A percentile compares a stretch with the other conserved stretches of the same genome.
Conservation (phyloP, 2,329 filamentous ascomycete species). For the Cercospora nicotianae region DNA sequence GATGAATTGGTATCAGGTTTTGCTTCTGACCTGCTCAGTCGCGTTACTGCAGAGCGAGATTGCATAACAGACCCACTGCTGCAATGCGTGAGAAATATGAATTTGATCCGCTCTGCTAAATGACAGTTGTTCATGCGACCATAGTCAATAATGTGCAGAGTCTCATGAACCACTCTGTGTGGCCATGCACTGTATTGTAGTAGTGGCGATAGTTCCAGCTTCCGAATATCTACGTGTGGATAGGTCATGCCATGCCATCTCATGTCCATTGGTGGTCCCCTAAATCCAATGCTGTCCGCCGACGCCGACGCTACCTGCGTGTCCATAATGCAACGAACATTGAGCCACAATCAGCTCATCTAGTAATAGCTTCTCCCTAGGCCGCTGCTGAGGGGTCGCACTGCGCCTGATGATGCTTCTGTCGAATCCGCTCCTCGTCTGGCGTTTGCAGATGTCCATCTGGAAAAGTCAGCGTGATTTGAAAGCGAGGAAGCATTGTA, state of each 20-base stretch:
- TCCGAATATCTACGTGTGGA: conserved; percentile 2
- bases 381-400: conserved; percentile 8
- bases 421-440: conserved; percentile 14
- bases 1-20: neutral
- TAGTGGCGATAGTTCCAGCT: conserved; percentile 7
- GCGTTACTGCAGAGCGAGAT: neutral
- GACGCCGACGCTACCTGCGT: conserved; percentile 13
- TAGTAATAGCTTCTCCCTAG: conserved; percentile 15
- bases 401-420: conserved; percentile 13
- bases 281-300: conserved; percentile 10
- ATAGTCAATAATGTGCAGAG: neutral
- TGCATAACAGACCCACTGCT: neutral
- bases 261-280: neutral
- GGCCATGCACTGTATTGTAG: neutral
- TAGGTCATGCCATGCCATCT: conserved; percentile 2
- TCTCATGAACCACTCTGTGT: neutral
- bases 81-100: neutral
- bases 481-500: neutral
- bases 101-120: neutral
- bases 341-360: conserved; percentile 3
- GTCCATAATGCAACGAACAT: neutral
- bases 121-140: neutral
- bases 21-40: neutral
- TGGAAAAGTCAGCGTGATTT: conserved; percentile 16
- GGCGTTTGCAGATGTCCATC: conserved; percentile 23